Evolutionary conservation across 2,329 filamentous ascomycete genomes (phyloP).

Genomic region (Phaeoacremonium minimum): DNA sequence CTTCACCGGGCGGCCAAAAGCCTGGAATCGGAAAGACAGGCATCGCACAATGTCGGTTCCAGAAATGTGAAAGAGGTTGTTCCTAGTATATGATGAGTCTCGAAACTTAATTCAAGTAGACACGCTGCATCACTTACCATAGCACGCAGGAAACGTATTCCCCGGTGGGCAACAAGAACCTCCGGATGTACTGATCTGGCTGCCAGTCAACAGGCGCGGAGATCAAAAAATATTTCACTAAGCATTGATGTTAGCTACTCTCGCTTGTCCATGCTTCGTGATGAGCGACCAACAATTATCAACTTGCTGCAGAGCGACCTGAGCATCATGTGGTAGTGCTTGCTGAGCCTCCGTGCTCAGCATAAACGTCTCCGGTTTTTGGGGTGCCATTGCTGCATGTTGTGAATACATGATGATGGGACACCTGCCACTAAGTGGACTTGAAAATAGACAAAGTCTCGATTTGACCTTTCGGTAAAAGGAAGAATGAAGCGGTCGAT

Average conservation of each 20-base stretch:
- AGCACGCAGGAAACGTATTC: constrained; percentile 98
- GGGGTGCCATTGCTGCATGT: constrained; percentile 82
- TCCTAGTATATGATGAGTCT: constrained; percentile 52
- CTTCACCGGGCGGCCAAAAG: constrained; percentile 95
- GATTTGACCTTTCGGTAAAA: not conserved
- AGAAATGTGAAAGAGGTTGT: constrained; percentile 98
- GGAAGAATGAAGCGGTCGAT: not conserved
- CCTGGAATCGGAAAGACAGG: constrained; percentile 95
- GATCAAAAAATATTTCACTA: constrained; percentile 99
- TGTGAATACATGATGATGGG: constrained; percentile 74
- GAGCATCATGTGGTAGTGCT: constrained; percentile 90
- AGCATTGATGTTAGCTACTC: constrained; percentile 13
- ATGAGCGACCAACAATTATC: constrained; percentile 74
- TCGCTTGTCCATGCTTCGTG: not conserved
- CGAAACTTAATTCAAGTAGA: too few relatives aligned
- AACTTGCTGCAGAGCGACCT: constrained; percentile 96
- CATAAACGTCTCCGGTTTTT: constrained; percentile 99
- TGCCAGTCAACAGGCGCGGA: constrained; percentile 98
- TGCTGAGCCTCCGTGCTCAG: constrained; percentile 96
- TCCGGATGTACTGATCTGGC: constrained; percentile 90
- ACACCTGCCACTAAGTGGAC: constrained; percentile 6
- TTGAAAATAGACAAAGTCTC: not conserved
- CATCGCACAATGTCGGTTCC: constrained; percentile 98
- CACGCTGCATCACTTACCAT: constrained; percentile 55
- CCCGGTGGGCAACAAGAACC: constrained; percentile 92